Evolutionary conservation across 139 green algal genomes (phyloP).

Genomic region (Tetradesmus lagerheimii): DNA sequence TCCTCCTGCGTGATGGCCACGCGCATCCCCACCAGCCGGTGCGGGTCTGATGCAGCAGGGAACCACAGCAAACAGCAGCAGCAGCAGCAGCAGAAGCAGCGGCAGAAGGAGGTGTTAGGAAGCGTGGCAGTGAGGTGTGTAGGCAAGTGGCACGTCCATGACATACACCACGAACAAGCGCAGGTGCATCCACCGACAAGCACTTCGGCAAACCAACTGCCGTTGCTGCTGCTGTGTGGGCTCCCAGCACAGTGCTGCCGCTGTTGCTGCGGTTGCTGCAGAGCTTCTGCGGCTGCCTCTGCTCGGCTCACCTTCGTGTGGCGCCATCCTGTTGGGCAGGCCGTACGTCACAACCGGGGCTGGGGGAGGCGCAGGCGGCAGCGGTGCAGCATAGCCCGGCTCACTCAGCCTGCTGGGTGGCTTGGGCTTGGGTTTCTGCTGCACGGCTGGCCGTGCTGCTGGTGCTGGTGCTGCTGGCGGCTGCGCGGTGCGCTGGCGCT

Average conservation of each 20-base stretch:
- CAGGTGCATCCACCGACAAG: no score
- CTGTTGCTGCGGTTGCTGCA: no score
- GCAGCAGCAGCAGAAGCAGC: not conserved
- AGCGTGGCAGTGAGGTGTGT: not conserved
- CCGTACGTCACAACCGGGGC: not conserved
- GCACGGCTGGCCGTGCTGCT: not conserved
- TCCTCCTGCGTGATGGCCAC: slow-evolving; percentile 42
- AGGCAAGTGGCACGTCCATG: no score
- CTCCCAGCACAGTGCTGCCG: no score
- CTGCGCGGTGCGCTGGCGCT: slow-evolving; percentile 20
- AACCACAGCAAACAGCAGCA: not conserved
- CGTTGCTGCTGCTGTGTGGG: no score
- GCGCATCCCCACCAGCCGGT: slow-evolving; percentile 24
- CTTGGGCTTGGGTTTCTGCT: slow-evolving; percentile 19
- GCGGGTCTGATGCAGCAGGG: not conserved
- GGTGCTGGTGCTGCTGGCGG: not conserved
- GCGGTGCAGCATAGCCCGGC: not conserved
- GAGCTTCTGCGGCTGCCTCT: not conserved
- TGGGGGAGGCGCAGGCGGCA: not conserved
- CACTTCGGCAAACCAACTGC: no score
- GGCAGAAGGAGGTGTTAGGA: not conserved
- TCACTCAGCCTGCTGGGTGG: slow-evolving; percentile 14
- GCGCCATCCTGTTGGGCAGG: slow-evolving; percentile 24
- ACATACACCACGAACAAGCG: no score
- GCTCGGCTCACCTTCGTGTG: slow-evolving; percentile 9